These are phyloP conservation scores for Ophioceras dolichostomum DNA, from an alignment of 2,329 filamentous ascomycete genomes.

Conservation along the genomic window DNA sequence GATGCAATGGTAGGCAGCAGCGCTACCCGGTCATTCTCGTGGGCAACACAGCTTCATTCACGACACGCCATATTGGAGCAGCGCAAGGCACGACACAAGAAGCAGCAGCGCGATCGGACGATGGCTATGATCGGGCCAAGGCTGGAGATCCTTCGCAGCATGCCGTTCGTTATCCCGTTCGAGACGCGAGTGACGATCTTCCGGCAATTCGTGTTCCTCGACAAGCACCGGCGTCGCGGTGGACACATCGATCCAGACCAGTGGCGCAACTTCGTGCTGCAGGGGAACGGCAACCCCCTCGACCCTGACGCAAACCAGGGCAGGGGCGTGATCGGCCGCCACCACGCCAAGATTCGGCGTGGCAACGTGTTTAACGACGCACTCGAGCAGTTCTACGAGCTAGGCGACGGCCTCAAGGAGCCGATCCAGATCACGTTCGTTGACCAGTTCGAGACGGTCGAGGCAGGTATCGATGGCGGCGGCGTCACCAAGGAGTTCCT, in stretches of 20 bases:
- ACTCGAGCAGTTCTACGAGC: conserved; percentile 65
- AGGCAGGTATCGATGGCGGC: conserved; percentile 93
- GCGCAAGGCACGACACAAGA: conserved; percentile 51
- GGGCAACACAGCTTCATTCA: conserved; percentile 45
- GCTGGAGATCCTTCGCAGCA: conserved; percentile 82
- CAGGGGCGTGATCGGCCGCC: conserved; percentile 35
- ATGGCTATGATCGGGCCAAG: conserved; percentile 73
- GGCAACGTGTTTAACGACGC: conserved; percentile 78
- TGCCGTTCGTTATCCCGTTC: conserved; percentile 96
- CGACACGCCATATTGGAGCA: conserved; percentile 53
- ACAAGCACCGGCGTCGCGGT: conserved; percentile 59
- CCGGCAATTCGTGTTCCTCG: conserved; percentile 76
- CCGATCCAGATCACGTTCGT: conserved; percentile 95
- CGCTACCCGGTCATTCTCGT: conserved; percentile 17
- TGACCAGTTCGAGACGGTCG: conserved; percentile 73
- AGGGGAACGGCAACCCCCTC: conserved; percentile 18
- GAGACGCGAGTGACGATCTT: conserved; percentile 86
- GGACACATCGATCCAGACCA: conserved; percentile 61
- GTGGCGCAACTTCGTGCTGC: conserved; percentile 54
- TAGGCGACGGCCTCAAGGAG: conserved; percentile 80
- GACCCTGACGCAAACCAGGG: conserved; percentile 9
- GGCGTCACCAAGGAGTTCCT: conserved; percentile 97
- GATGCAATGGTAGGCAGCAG: conserved; percentile 16
- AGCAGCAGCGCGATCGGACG: conserved; percentile 55
- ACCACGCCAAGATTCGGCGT: conserved; percentile 71